Evolutionary conservation across 352 stramenopile species (phyloP), one percentile per base, ranked within the genome.

Genomic region (Phytophthora kernoviae): DNA sequence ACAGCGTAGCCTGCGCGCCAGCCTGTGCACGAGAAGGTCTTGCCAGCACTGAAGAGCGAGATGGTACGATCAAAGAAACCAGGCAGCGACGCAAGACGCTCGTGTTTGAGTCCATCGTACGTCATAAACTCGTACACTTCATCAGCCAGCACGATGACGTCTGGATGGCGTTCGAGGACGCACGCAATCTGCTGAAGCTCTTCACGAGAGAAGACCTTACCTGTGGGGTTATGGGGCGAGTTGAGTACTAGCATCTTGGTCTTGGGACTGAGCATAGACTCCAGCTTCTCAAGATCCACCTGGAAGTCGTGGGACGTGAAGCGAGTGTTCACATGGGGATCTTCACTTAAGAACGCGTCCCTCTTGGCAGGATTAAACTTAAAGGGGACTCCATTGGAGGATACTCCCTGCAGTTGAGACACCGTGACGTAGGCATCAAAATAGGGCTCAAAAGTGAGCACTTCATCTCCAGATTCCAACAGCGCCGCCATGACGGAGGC

Each of bases 121-220:
- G 93, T 89, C 82, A 99, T 98, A 68, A 98, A 98, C 81, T 99
- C 98, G 80, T 99, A 99, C 14, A 99, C 97, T 70, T 99, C 97
- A 70, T 99, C 97, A 5, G 93, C 95, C 26, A 99, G 79, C 15
- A 99, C 93, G 18, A 98, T 63, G 17, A 96, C 71, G 30, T 97
- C 66, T 24, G 94, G 93, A 74, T 98, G 78, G 37, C 77, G 84
- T 27, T 81, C 21, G 41, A 98, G 61, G 22, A 98, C 79, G 0
- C 77, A 37, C 7, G 93, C 94, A 58, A 99, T 96, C 8, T 77
- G 70, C 37, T 97, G 69, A 54, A 99, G 89, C 81, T 99, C 97
- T 8, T 77, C 56, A n/a, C 65, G 65, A 4, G 88, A 90, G 63
- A 99, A 98, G 8, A 99, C 93, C 73, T 99, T 99, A 26, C 97